These are phyloP conservation scores for Erodium moschatum DNA, from an alignment of 441 rosid species.

Conservation along the genomic window DNA sequence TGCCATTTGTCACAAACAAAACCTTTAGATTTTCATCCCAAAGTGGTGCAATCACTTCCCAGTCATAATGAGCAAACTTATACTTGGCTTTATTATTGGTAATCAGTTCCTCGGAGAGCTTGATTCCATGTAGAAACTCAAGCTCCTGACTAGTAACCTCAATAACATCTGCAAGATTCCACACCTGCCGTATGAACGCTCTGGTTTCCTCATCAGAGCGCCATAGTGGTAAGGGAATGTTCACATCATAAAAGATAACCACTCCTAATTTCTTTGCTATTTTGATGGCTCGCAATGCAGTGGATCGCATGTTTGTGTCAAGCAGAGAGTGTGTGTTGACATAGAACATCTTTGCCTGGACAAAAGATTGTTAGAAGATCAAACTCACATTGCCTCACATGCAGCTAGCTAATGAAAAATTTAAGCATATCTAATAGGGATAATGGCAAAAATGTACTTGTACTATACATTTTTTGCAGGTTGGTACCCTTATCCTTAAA, in stretches of 20 bases:
- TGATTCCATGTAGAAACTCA: conserved; percentile 71
- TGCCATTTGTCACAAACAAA: conserved; percentile 83
- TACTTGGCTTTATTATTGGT: conserved; percentile 45
- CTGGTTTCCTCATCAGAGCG: conserved; percentile 66
- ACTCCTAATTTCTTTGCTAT: conserved; percentile 62
- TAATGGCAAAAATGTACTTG: too few relatives aligned
- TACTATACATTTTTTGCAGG: too few relatives aligned
- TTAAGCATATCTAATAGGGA: too few relatives aligned
- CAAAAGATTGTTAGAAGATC: conserved; percentile 25
- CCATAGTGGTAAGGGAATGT: conserved; percentile 79
- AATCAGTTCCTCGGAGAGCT: conserved; percentile 60
- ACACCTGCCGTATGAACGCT: conserved; percentile 51
- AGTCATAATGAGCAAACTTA: conserved; percentile 59
- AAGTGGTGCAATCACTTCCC: conserved; percentile 52
- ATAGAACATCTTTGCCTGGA: conserved; percentile 83
- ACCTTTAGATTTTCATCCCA: conserved; percentile 80
- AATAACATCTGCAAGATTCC: conserved; percentile 62
- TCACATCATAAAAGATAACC: conserved; percentile 64
- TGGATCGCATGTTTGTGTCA: conserved; percentile 58
- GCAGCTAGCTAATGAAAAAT: not conserved
- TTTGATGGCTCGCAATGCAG: conserved; percentile 60
- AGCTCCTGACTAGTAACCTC: conserved; percentile 91
- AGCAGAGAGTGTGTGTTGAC: conserved; percentile 72
- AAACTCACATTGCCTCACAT: conserved; percentile 11
- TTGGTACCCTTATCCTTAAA: too few relatives aligned